phyloP scores from a whole-genome alignment of 2,329 filamentous ascomycete genomes.

The Metarhizium album region DNA sequence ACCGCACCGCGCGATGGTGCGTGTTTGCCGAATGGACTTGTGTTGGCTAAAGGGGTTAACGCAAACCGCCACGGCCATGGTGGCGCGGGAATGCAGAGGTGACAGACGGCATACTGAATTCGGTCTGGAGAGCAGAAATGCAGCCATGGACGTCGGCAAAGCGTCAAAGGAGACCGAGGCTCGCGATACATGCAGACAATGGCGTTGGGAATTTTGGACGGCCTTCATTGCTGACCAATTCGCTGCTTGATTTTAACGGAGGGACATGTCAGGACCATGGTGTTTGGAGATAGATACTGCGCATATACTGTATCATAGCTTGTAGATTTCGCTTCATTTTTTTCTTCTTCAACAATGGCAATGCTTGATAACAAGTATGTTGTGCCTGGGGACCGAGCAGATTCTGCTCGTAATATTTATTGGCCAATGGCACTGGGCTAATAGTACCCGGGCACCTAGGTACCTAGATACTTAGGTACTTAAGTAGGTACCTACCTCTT shows the following conservation, averaged over 20 bases:
- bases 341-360: neutral
- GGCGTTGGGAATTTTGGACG: neutral
- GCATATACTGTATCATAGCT: slow-evolving; percentile 1
- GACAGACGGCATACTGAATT: neutral
- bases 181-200: neutral
- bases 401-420: too few species aligned
- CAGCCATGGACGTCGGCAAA: neutral
- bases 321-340: neutral
- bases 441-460: neutral
- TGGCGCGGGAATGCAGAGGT: neutral
- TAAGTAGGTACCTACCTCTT: neutral
- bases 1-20: slow-evolving; percentile 77
- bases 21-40: slow-evolving; percentile 86
- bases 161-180: neutral
- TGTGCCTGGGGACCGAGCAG: too few species aligned
- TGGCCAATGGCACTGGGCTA: too few species aligned
- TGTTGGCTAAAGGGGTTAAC: slow-evolving; percentile 20
- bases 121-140: neutral
- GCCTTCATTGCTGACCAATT: neutral
- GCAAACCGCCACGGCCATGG: neutral
- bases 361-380: neutral
- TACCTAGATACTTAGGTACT: neutral
- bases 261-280: neutral
- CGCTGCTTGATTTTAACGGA: neutral
- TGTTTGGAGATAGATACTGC: slow-evolving; percentile 4